Conservation (phyloP, 257 asterid genomes). For the Coffea eugenioides region DNA sequence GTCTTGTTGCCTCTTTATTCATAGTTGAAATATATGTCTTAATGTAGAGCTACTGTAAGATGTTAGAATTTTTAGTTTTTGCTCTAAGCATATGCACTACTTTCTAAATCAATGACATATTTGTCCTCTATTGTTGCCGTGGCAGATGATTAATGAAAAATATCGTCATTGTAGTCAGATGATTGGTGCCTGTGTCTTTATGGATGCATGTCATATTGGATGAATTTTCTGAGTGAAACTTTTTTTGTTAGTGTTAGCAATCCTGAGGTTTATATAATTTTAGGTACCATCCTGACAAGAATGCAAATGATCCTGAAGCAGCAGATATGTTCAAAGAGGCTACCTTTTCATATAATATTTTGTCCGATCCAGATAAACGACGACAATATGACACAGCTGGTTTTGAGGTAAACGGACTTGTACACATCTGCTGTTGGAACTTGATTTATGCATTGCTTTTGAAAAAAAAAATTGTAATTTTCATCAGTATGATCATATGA, state of each 20-base stretch:
- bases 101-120: neutral
- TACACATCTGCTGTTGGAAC: conserved; percentile 1
- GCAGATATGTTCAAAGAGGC: conserved; percentile 91
- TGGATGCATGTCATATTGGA: conserved; percentile 1
- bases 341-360: conserved; percentile 87
- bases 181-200: neutral
- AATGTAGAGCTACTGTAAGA: neutral
- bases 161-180: neutral
- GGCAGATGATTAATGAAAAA: neutral
- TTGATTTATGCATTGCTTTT: neutral
- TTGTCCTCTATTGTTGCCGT: no score
- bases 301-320: conserved; percentile 84
- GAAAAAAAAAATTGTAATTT: neutral
- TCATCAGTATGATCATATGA: neutral
- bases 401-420: conserved; percentile 59
- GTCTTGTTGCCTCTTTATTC: neutral
- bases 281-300: conserved; percentile 99
- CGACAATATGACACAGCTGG: conserved; percentile 88
- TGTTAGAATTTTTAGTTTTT: neutral
- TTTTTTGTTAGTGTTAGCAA: conserved; percentile 15
- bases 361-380: conserved; percentile 90
- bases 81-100: neutral
- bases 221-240: conserved; percentile 4
- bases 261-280: conserved; percentile 19
- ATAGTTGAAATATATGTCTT: neutral